Evolutionary conservation across 148 eudicot genomes (phyloP), one percentile per base, ranked within the genome.

Genomic region (Mesembryanthemum crystallinum): DNA sequence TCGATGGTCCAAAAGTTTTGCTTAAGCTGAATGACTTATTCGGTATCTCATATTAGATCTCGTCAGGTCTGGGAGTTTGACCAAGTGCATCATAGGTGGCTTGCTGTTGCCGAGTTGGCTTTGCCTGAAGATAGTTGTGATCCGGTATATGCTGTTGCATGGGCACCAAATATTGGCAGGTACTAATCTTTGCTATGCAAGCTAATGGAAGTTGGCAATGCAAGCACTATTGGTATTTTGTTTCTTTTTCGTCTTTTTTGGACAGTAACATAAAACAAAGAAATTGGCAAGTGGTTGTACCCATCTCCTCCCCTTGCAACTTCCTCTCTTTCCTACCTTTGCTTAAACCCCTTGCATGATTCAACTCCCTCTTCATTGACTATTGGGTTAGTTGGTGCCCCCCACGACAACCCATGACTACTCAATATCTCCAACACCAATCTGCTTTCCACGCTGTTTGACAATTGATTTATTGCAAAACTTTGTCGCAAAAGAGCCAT

Each of bases 81-180:
- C 78, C 86, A 85, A 83, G 88, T 86, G 73, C 96, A 95, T 84
- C 99, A 95, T 80, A 92, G 97, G 87, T 95, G 99, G 99, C 90
- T 95, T 85, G 91, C 99, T 55, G 99, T 95, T 80, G 99, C 97
- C 4, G 99, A 91, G 82, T 84, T 95, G 75, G 87, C 94, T 77
- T 80, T 71, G 74, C 79, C 92, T 33, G 91, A 80, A 72, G 96
- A 92, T 73, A 86, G 78, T 69, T 86, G 80, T 13, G 89, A 88
- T 77, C 88, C 85, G 20, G 98, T 95, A 71, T 82, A 84, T 86
- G 75, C 90, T 63, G 90, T 92, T 81, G 89, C 97, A n/a, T 95
- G 97, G 97, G 97, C 99, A 71, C 92, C 99, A 64, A 95, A 95
- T 85, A 88, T 95, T 79, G 91, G 99, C 86, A 92, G 98, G 98